Evolutionary conservation across 2,329 filamentous ascomycete species (phyloP).

Genomic region (Beauveria sp.): DNA sequence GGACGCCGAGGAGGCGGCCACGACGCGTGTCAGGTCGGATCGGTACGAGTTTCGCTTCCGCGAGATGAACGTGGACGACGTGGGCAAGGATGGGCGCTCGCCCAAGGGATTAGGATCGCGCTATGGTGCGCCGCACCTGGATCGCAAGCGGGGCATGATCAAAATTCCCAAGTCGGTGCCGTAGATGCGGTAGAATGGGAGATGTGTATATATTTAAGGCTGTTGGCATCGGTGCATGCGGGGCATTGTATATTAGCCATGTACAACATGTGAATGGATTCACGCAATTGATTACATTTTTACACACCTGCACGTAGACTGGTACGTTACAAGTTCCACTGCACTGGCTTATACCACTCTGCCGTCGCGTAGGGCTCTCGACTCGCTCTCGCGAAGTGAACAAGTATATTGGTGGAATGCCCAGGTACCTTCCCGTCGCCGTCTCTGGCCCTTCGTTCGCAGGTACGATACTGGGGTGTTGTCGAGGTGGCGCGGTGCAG

Average conservation of each 20-base stretch:
- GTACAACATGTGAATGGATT: neutral
- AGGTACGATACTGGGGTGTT: too few relatives aligned
- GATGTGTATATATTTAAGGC: constrained; percentile 1
- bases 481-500: too few relatives aligned
- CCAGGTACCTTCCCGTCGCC: too few relatives aligned
- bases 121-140: constrained; percentile 56
- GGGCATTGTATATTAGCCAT: constrained; percentile 9
- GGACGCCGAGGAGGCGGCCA: constrained; percentile 31
- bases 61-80: constrained; percentile 48
- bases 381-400: too few relatives aligned
- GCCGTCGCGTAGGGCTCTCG: too few relatives aligned
- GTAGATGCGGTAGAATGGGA: constrained; percentile 21
- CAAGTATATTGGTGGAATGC: too few relatives aligned
- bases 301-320: neutral
- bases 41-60: constrained; percentile 58
- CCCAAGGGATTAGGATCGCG: constrained; percentile 49
- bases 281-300: neutral
- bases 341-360: too few relatives aligned
- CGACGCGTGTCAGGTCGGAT: constrained; percentile 38
- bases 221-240: neutral
- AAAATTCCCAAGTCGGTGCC: constrained; percentile 61
- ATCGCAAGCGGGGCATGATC: constrained; percentile 54
- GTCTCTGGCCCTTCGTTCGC: too few relatives aligned
- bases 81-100: constrained; percentile 46
- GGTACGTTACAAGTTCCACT: too few relatives aligned